Base-by-base conservation (phyloP, 129 eudicot species). In the Pseudognaphalium luteoalbum region DNA sequence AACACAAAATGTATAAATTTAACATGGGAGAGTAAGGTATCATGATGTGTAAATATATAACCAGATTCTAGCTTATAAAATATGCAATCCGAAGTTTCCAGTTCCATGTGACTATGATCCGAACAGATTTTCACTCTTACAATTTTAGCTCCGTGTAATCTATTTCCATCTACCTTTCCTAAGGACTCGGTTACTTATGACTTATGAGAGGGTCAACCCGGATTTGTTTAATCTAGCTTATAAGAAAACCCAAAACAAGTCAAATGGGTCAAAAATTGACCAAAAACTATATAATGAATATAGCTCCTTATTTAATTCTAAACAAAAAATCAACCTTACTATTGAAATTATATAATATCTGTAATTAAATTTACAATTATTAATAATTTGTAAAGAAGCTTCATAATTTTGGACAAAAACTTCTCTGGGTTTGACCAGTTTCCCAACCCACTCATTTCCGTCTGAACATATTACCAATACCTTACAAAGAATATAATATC, bases 401-500 rank as follows among this genome's bases (percentile, higher is more conserved):
- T 41, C 9, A 41, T 41, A 41, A 9, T 2, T 41, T 41, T 41
- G 47, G 47, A 41, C 47, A 41, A 41, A 41, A 41, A 41, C 8
- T 35, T 6, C 41, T 35, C 6, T 35, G 9, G 41, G 34, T 32
- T 41, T 41, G 47, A 41, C 47, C 47, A 41, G 47, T 9, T 2
- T 9, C 47, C 14, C 14, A 41, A 41, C 47, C 14, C 15, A 41
- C 47, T 41, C 47, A 9, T 41, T 37, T 41, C 14, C 47, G 9
- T 12, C 47, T 39, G 44, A 39, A 39, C 47, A 41, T 41, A 41
- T 9, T 10, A 41, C 15, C 47, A 41, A 7, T 30, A 25, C 28
- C 28, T 25, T 25, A 52, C 28, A 37, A 9, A 64, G 22, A 21
- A 50, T 37, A 69, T 54, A 78, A 57, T 12, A 77, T 64, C 22